phyloP scores from a whole-genome alignment of 345 rosid species.

The Geranium brycei region DNA sequence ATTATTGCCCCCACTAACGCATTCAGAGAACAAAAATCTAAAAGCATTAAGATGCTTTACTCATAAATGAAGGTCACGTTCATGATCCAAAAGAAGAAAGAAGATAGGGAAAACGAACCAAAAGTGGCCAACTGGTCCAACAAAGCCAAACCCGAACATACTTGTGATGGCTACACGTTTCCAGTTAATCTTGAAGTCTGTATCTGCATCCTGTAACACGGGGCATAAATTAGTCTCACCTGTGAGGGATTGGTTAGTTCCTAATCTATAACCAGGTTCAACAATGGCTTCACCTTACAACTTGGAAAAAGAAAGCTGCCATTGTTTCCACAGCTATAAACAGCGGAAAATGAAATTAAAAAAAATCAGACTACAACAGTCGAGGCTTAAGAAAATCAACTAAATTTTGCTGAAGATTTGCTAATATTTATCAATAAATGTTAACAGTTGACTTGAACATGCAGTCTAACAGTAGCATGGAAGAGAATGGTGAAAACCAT shows the following conservation, averaged over 20 bases:
- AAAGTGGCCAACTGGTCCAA: slow-evolving; percentile 81
- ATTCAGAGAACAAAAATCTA: not conserved
- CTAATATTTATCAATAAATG: too few species aligned
- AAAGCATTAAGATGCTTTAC: not conserved
- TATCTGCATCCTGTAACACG: slow-evolving; percentile 38
- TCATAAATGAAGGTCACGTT: not conserved
- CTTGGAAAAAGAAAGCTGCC: not conserved
- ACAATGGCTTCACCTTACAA: not conserved
- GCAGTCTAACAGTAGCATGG: too few species aligned
- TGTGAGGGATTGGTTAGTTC: not conserved
- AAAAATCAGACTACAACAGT: not conserved
- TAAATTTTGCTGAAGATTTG: not conserved
- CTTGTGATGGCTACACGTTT: slow-evolving; percentile 67
- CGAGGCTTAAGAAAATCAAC: not conserved
- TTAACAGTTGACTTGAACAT: too few species aligned
- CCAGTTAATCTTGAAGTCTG: slow-evolving; percentile 49
- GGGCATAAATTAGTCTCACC: not conserved
- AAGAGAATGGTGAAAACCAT: too few species aligned
- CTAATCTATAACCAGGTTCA: not conserved
- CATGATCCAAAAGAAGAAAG: not conserved
- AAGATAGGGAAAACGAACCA: slow-evolving; percentile 28
- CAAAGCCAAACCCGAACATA: slow-evolving; percentile 65
- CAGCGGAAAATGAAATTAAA: not conserved
- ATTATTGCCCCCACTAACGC: not conserved
- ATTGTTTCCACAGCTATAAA: not conserved